phyloP scores from a whole-genome alignment of 2,329 filamentous ascomycete genomes.

The Trichoderma endophyticum region DNA sequence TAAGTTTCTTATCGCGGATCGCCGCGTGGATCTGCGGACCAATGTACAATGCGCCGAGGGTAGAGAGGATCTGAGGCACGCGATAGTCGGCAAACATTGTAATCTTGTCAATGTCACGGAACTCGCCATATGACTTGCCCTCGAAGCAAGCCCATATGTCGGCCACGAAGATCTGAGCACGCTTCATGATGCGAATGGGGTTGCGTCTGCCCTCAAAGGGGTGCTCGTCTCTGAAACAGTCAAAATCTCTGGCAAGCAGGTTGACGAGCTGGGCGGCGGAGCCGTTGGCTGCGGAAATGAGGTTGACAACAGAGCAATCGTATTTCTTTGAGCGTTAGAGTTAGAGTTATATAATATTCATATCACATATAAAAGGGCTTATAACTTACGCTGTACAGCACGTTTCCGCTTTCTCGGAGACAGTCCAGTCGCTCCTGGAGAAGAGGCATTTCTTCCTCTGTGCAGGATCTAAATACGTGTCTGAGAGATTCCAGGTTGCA shows the following conservation, averaged over 20 bases:
- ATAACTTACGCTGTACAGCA: conserved; percentile 68
- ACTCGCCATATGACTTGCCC: conserved; percentile 72
- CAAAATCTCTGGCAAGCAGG: conserved; percentile 74
- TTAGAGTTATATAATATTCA: not conserved
- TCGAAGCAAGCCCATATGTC: conserved; percentile 97
- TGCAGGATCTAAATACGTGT: conserved; percentile 82
- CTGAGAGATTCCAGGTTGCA: conserved; percentile 71
- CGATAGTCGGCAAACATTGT: conserved; percentile 99
- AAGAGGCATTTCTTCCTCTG: conserved; percentile 82
- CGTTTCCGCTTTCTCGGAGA: conserved; percentile 75
- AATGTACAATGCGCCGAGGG: conserved; percentile 78
- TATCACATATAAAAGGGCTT: not conserved
- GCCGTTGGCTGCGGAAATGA: conserved; percentile 69
- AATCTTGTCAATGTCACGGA: conserved; percentile 88
- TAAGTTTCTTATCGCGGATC: conserved; percentile 60
- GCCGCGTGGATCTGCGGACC: conserved; percentile 73
- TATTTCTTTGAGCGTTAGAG: conserved; percentile 57
- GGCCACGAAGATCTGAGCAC: conserved; percentile 92
- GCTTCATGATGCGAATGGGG: conserved; percentile 80
- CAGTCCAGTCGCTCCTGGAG: conserved; percentile 74
- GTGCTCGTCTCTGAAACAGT: conserved; percentile 81
- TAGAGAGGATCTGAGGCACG: conserved; percentile 87
- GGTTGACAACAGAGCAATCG: conserved; percentile 67
- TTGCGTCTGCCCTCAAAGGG: conserved; percentile 67
- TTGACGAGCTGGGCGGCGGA: conserved; percentile 87